These are phyloP conservation scores for Synchytrium microbalum DNA, from an alignment of 371 early-diverging fungal genomes.

Conservation along the genomic window DNA sequence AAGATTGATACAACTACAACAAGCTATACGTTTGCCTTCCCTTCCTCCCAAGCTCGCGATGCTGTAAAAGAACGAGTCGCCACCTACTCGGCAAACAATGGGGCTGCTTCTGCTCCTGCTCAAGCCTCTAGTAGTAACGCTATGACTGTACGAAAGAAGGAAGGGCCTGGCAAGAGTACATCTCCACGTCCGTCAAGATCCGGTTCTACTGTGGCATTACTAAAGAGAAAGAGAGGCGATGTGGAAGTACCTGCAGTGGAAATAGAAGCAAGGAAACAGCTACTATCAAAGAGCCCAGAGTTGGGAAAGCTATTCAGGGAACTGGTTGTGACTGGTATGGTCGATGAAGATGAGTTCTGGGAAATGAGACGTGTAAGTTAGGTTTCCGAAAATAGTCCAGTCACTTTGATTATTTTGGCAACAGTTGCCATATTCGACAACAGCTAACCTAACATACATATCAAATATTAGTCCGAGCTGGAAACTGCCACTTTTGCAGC, in stretches of 20 bases:
- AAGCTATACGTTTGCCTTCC: background rate
- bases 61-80: background rate
- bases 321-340: slow-evolving; percentile 64
- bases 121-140: background rate
- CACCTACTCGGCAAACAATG: background rate
- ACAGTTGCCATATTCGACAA: background rate
- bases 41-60: background rate
- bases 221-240: background rate
- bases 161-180: too few species aligned
- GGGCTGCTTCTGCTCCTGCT: background rate
- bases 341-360: slow-evolving; percentile 91
- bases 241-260: background rate
- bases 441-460: background rate
- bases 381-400: slow-evolving; percentile 10
- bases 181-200: too few species aligned
- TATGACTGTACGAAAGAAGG: too few species aligned
- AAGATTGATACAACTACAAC: background rate
- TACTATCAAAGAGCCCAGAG: slow-evolving; percentile 60
- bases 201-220: background rate
- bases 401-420: too few species aligned
- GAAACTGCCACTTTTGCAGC: slow-evolving; percentile 12
- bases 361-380: slow-evolving; percentile 58
- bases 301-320: slow-evolving; percentile 66
- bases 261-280: slow-evolving; percentile 2
- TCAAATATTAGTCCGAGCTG: background rate